These are phyloP conservation scores for Pythium dissotocum DNA, from an alignment of 352 stramenopile genomes.

Conservation along the genomic window DNA sequence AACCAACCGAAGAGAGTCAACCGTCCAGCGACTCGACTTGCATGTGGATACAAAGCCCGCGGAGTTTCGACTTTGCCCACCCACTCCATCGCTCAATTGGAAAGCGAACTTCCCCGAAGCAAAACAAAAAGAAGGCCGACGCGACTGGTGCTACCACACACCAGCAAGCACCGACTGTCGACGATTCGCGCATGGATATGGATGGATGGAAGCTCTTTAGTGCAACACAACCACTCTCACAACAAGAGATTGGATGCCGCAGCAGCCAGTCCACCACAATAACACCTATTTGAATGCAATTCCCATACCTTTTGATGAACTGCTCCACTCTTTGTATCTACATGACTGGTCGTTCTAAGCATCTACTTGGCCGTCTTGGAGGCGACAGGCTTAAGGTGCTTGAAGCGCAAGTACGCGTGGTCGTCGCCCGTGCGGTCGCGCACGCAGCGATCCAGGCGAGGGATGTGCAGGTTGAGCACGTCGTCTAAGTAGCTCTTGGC, in stretches of 20 bases:
- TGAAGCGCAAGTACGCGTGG: conserved; percentile 84
- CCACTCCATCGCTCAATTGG: conserved; percentile 22
- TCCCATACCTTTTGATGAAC: neutral
- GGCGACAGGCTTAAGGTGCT: conserved; percentile 59
- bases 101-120: conserved; percentile 9
- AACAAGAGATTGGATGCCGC: neutral
- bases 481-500: conserved; percentile 82
- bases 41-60: conserved; percentile 2
- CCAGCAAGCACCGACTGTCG: neutral
- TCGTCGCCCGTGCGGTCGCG: conserved; percentile 78
- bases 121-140: conserved; percentile 4
- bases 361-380: conserved; percentile 19
- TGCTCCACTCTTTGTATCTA: neutral
- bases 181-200: conserved; percentile 7
- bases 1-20: neutral
- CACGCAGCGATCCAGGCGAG: conserved; percentile 76
- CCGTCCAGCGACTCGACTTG: neutral
- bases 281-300: neutral
- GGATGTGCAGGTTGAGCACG: conserved; percentile 75
- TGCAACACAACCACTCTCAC: neutral
- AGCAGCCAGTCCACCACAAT: neutral
- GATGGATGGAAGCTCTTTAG: neutral
- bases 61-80: neutral
- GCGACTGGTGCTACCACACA: neutral
- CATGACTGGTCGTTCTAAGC: neutral